Evolutionary conservation across 257 asterid species (phyloP).

Genomic region (Salvia splendens): DNA sequence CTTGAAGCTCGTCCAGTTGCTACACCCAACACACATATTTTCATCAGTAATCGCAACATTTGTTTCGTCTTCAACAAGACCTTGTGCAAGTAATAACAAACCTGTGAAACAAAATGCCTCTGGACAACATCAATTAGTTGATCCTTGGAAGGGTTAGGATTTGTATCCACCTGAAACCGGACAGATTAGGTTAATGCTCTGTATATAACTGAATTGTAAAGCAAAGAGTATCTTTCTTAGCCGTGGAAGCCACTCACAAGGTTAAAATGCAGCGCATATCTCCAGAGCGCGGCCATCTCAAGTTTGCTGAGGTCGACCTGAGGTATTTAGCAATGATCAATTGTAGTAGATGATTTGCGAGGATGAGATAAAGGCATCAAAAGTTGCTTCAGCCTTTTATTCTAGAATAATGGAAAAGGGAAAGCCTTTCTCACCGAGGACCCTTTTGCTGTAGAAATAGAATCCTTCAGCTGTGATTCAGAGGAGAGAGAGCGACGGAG

Average conservation of each 20-base stretch:
- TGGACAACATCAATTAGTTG: constrained; percentile 85
- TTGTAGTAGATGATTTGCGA: neutral
- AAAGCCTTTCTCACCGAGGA: constrained; percentile 50
- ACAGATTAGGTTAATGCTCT: neutral
- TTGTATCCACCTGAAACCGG: constrained; percentile 60
- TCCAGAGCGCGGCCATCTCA: constrained; percentile 85
- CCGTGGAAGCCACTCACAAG: constrained; percentile 53
- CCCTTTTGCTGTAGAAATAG: constrained; percentile 49
- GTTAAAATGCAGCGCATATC: constrained; percentile 83
- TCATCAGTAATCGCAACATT: too few species aligned
- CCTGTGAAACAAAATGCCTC: constrained; percentile 92
- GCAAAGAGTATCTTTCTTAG: neutral
- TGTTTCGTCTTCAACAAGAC: too few species aligned
- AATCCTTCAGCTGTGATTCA: constrained; percentile 71
- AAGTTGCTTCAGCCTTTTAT: neutral
- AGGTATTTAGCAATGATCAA: constrained; percentile 29
- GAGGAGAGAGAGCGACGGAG: constrained; percentile 62
- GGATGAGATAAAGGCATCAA: too few species aligned
- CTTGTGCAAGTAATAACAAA: constrained; percentile 19
- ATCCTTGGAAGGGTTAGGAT: constrained; percentile 81
- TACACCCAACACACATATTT: constrained; percentile 25
- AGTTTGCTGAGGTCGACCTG: constrained; percentile 91
- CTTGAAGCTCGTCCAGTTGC: constrained; percentile 96
- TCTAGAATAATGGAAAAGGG: neutral
- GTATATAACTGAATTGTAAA: neutral